Evolutionary conservation across 1,284 basidiomycete genomes (phyloP).

Genomic region (Leucoagaricus sp.): DNA sequence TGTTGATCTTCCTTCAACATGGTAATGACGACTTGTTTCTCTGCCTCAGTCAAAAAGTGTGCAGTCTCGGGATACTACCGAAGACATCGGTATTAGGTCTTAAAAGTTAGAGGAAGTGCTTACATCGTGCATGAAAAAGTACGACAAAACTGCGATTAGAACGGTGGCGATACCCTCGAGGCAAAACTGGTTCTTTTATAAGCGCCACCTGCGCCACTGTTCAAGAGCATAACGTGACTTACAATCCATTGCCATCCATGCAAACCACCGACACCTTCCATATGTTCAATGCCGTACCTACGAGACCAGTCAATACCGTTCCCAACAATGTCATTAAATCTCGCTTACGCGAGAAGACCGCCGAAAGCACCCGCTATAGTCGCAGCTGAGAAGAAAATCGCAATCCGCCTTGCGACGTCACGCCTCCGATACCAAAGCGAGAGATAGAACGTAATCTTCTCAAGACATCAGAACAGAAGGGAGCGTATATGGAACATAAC

Average conservation of each 20-base stretch:
- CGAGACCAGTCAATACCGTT: neutral
- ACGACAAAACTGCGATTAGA: slow-evolving; percentile 33
- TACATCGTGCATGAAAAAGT: slow-evolving; percentile 41
- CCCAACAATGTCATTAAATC: neutral
- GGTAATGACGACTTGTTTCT: slow-evolving; percentile 33
- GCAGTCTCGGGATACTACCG: slow-evolving; percentile 49
- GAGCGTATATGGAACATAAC: slow-evolving; percentile 8
- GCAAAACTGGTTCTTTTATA: slow-evolving; percentile 28
- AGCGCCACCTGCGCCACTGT: neutral
- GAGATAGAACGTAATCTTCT: slow-evolving; percentile 51
- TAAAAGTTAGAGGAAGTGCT: slow-evolving; percentile 30
- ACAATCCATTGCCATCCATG: slow-evolving; percentile 49
- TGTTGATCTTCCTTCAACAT: slow-evolving; percentile 43
- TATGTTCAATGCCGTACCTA: slow-evolving; percentile 39
- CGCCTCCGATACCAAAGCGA: slow-evolving; percentile 54
- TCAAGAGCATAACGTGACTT: slow-evolving; percentile 16
- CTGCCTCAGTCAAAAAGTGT: slow-evolving; percentile 40
- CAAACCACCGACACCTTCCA: slow-evolving; percentile 41
- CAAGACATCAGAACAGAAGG: slow-evolving; percentile 7
- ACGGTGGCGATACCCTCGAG: slow-evolving; percentile 39
- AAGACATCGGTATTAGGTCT: neutral
- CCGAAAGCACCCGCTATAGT: slow-evolving; percentile 51
- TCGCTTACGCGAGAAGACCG: slow-evolving; percentile 37
- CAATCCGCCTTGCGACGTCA: slow-evolving; percentile 51
- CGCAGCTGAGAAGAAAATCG: slow-evolving; percentile 61